These are phyloP conservation scores for Litsea cubeba DNA, from an alignment of 164 flowering plant species.

Conservation along the genomic window DNA sequence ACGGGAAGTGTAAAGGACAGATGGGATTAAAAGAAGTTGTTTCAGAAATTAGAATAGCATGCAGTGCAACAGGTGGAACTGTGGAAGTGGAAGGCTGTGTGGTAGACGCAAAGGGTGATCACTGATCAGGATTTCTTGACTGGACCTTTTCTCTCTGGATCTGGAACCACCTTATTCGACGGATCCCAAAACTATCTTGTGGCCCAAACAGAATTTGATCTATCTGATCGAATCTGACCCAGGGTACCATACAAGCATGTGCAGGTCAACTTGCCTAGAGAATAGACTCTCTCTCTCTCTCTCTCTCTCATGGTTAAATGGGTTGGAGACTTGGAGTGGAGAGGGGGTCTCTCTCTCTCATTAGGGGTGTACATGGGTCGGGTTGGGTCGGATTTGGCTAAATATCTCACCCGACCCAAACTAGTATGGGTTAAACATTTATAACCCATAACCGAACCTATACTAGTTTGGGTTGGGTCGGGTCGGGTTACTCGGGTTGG, in stretches of 20 bases:
- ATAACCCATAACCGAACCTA: too few relatives aligned
- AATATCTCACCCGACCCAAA: too few relatives aligned
- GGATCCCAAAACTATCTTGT: not conserved
- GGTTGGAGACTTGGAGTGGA: too few relatives aligned
- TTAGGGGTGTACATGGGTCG: too few relatives aligned
- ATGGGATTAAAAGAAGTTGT: not conserved
- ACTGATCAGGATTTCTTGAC: not conserved
- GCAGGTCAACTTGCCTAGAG: not conserved
- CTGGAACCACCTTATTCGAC: not conserved
- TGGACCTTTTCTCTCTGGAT: not conserved
- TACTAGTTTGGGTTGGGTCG: too few relatives aligned
- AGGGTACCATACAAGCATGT: not conserved
- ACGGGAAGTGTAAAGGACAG: not conserved
- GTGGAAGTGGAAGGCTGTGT: slow-evolving; percentile 5
- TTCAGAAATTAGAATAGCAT: not conserved
- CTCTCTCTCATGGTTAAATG: too few relatives aligned
- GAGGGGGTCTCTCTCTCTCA: too few relatives aligned
- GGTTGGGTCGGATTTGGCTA: too few relatives aligned
- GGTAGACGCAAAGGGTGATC: not conserved
- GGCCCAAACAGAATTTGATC: not conserved
- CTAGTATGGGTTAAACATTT: too few relatives aligned
- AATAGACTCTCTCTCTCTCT: too few relatives aligned
- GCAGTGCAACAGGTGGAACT: slow-evolving; percentile 9
- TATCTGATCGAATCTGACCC: not conserved
- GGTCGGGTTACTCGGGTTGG: too few relatives aligned